Conservation (phyloP, 1,284 basidiomycete species). For the Papiliotrema flavescens region DNA sequence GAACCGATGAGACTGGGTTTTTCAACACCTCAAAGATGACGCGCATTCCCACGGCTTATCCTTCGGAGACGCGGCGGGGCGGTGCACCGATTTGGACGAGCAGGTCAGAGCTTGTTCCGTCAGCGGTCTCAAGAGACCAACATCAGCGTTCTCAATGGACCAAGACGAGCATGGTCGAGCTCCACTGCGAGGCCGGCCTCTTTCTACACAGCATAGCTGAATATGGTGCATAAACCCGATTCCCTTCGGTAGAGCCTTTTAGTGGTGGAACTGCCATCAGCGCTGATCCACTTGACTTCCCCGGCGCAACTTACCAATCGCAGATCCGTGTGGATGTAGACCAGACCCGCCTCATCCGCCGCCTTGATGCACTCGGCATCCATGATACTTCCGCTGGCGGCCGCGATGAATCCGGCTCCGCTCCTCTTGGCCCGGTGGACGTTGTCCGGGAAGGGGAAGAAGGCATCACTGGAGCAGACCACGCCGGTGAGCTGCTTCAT, state of each 20-base stretch:
- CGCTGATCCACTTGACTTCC: background rate
- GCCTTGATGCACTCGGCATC: slow-evolving; percentile 91
- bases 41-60: no score
- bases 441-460: slow-evolving; percentile 99
- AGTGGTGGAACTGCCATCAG: slow-evolving; percentile 20
- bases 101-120: no score
- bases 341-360: slow-evolving; percentile 82
- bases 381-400: slow-evolving; percentile 95
- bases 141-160: no score
- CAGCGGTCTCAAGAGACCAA: no score
- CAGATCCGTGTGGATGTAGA: slow-evolving; percentile 79
- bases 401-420: slow-evolving; percentile 88
- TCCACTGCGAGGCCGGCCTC: no score
- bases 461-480: slow-evolving; percentile 91
- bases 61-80: no score
- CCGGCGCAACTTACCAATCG: slow-evolving; percentile 40
- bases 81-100: no score
- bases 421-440: slow-evolving; percentile 89
- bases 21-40: no score
- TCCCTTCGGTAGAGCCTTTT: background rate
- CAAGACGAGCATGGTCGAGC: no score
- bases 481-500: slow-evolving; percentile 72
- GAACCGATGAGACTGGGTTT: no score
- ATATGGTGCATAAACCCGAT: no score
- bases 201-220: no score